A percentile compares a stretch with the other conserved stretches of the same genome.
Evolutionary conservation across 768 basidiomycete genomes (phyloP).

Genomic region (Naganishia randhawae): DNA sequence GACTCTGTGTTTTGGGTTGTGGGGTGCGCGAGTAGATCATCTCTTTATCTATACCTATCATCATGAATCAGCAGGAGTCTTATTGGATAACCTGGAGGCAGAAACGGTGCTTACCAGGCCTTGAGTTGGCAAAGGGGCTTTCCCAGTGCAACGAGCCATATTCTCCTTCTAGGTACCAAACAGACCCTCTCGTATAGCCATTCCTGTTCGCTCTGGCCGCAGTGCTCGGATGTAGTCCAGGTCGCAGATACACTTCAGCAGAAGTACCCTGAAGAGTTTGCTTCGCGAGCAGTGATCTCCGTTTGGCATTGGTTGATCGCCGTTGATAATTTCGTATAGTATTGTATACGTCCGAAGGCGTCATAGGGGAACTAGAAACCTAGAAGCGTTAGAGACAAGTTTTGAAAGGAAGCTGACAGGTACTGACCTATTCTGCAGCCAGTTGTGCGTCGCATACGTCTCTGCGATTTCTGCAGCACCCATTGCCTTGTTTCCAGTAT

Average conservation of each 20-base stretch:
- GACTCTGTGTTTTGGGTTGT: too few species aligned
- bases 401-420: not conserved
- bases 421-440: not conserved
- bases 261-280: not conserved
- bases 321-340: constrained; percentile 12
- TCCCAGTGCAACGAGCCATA: constrained; percentile 6
- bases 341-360: not conserved
- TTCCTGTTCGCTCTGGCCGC: not conserved
- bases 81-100: not conserved
- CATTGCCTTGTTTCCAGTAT: constrained; percentile 6
- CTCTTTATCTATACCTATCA: not conserved
- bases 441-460: not conserved
- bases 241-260: not conserved
- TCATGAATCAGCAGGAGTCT: not conserved
- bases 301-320: not conserved
- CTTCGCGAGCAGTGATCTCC: not conserved
- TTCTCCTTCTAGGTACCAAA: constrained; percentile 14
- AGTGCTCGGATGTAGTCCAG: not conserved
- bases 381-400: not conserved
- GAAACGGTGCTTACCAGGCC: not conserved
- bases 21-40: too few species aligned
- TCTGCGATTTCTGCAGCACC: not conserved
- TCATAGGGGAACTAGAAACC: not conserved
- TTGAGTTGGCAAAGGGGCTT: not conserved
- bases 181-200: not conserved